Evolutionary conservation across 179 eudicot species (phyloP), one percentile per base, ranked within the genome.

Genomic region (Patellifolia procumbens): DNA sequence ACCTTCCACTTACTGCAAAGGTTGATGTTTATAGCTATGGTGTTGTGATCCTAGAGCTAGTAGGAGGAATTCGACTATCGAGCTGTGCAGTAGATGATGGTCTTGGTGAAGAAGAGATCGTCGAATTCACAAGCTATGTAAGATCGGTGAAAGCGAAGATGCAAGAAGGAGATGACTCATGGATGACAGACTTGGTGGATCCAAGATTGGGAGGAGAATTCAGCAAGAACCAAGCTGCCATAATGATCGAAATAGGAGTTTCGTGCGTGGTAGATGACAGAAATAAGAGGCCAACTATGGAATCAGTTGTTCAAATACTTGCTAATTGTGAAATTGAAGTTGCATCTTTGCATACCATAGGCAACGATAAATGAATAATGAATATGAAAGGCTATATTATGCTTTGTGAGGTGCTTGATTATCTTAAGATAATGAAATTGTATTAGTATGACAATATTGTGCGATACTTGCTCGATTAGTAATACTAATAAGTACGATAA

Each of bases 201-300:
- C 78, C 87, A 20, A 83, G 87, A 79, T 76, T 89, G 75, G 73
- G 31, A 17, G 92, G 91, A 35, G 28, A 64, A 4, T 87, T 79
- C 64, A 86, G 78, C 70, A 75, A 65, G 68, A 84, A 72, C 34
- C 85, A 89, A 63, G 89, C 85, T 7, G 79, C 75, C 9, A 70
- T 46, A 45, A 56, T 89, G 87, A 80, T 85, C 28, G 76, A 74
- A 24, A 59, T 80, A 2, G 88, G 90, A 45, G 24, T 89, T 32
- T 79, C 84, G 2, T 84, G 88, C 49, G 79, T 85, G 28, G 86
- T 84, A 55, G 87, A 89, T 62, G 90, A 89, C 73, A 78, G 89
- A 48, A 82, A 56, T 81, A 82, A 79, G 83, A 73, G 89, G 39
- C 90, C 92, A 16, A 73, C 86, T n/a, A 87, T 89, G 88, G 89